Evolutionary conservation across 306 rosid species (phyloP).

Genomic region (Cucumis cinereus): DNA sequence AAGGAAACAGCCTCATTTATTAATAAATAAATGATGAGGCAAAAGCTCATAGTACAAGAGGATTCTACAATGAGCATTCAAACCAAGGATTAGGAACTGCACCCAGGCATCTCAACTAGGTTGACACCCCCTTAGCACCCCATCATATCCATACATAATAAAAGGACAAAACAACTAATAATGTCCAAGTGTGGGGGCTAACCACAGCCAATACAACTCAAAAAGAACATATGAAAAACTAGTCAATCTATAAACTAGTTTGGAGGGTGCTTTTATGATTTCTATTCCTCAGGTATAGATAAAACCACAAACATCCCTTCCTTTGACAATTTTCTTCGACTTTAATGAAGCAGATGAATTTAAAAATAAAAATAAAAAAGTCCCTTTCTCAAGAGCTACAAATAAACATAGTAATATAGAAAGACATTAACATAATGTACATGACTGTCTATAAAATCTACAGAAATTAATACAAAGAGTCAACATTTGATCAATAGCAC

Average conservation of each 20-base stretch:
- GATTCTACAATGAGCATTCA: no score
- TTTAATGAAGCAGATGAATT: neutral
- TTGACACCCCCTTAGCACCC: no score
- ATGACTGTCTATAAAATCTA: neutral
- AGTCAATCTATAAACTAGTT: neutral
- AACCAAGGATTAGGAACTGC: no score
- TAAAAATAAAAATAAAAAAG: neutral
- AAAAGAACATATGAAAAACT: neutral
- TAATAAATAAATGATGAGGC: no score
- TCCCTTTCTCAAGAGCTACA: neutral
- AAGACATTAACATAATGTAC: neutral
- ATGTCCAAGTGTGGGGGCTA: no score
- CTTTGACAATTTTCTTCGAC: neutral
- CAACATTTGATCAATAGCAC: neutral
- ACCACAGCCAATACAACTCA: no score
- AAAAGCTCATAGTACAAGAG: no score
- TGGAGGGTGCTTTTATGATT: neutral
- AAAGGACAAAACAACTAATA: no score
- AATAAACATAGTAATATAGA: neutral
- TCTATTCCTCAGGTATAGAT: neutral
- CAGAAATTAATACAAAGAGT: neutral
- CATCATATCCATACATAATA: no score
- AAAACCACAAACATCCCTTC: neutral
- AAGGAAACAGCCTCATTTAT: no score
- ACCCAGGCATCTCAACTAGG: no score